These are phyloP conservation scores for Vaccinium vitisidaea DNA, from an alignment of 148 eudicot species.

Conservation along the genomic window DNA sequence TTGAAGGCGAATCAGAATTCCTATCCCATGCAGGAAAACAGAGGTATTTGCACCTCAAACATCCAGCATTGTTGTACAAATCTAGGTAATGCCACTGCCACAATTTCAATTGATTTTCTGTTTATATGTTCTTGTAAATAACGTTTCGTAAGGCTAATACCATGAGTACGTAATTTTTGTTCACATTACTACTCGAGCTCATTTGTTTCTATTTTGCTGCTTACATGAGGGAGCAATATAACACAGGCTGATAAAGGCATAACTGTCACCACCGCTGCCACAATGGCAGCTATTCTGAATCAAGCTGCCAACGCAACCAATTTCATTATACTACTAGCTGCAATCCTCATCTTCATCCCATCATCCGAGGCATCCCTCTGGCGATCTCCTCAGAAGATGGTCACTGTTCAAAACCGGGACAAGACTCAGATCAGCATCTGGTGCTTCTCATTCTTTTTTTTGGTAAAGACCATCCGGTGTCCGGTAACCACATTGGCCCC, in stretches of 20 bases:
- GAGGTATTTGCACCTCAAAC: background rate
- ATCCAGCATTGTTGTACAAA: background rate
- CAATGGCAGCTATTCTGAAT: background rate
- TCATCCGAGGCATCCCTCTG: constrained; percentile 1
- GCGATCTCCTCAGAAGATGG: background rate
- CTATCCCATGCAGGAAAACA: no score
- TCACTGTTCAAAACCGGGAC: background rate
- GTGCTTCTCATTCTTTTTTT: background rate
- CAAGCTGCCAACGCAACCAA: background rate
- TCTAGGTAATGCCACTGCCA: background rate
- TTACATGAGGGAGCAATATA: background rate
- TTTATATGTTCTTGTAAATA: background rate
- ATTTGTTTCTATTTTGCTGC: background rate
- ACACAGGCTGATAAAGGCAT: background rate
- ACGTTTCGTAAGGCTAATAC: background rate
- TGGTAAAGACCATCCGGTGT: no score
- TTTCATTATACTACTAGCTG: background rate
- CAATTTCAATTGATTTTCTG: background rate
- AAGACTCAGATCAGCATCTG: background rate
- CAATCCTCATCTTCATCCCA: background rate
- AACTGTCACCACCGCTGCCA: background rate
- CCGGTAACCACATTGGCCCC: no score
- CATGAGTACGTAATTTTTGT: background rate
- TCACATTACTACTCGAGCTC: background rate
- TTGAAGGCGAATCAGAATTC: no score